Conservation (phyloP, 2,329 filamentous ascomycete genomes). For the Arthrinium phaeospermum region DNA sequence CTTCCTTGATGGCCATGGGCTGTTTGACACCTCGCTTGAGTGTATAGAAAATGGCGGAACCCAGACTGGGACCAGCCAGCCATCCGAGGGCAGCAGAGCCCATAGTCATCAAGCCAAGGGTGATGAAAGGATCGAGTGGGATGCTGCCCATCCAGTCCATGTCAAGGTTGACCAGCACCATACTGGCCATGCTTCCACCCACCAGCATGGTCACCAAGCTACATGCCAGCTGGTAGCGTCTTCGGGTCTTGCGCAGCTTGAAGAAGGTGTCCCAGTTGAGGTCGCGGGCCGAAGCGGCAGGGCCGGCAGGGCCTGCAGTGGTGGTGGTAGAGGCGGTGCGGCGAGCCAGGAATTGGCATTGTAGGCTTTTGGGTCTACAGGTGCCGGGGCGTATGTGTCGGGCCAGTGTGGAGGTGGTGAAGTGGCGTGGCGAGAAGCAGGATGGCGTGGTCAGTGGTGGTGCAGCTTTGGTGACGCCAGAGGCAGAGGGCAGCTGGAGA, state of each 20-base stretch:
- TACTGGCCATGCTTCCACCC: slow-evolving; percentile 66
- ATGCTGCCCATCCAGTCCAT: slow-evolving; percentile 75
- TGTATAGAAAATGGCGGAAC: slow-evolving; percentile 79
- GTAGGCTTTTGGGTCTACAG: slow-evolving; percentile 18
- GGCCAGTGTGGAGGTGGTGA: slow-evolving; percentile 24
- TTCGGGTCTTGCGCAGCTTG: slow-evolving; percentile 82
- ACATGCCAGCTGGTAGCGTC: slow-evolving; percentile 81
- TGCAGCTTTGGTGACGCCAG: slow-evolving; percentile 28
- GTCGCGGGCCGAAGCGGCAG: slow-evolving; percentile 36
- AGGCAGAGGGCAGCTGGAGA: slow-evolving; percentile 35
- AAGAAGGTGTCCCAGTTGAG: slow-evolving; percentile 95
- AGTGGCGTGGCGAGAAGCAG: slow-evolving; percentile 29
- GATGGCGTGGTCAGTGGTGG: slow-evolving; percentile 29
- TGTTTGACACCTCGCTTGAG: slow-evolving; percentile 72
- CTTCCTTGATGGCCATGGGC: slow-evolving; percentile 86
- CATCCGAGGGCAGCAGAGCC: slow-evolving; percentile 83
- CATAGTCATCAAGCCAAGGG: slow-evolving; percentile 80
- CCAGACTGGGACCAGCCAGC: slow-evolving; percentile 83
- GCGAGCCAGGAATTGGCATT: slow-evolving; percentile 33
- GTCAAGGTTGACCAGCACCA: slow-evolving; percentile 72
- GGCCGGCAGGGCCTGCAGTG: slow-evolving; percentile 24
- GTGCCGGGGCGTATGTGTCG: not conserved
- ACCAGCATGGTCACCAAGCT: slow-evolving; percentile 69
- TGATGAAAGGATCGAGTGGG: slow-evolving; percentile 86
- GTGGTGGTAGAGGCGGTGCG: slow-evolving; percentile 35